Conservation (phyloP, 805 yeast genomes). For the Ogataea zsoltii region DNA sequence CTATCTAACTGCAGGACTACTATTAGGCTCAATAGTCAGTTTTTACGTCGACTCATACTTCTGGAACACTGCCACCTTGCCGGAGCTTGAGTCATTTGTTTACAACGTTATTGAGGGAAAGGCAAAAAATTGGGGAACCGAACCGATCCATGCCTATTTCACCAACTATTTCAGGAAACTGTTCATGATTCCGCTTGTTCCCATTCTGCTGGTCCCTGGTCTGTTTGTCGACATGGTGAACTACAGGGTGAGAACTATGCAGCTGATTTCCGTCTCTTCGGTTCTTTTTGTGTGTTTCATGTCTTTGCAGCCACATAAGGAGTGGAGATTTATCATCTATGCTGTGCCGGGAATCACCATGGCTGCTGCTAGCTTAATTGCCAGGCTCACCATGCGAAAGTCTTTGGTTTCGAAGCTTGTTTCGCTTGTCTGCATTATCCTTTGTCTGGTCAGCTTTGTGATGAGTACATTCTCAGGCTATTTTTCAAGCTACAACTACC, state of each 20-base stretch:
- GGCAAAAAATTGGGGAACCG: constrained; percentile 79
- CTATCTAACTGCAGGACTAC: constrained; percentile 48
- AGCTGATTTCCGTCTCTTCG: constrained; percentile 52
- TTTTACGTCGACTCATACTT: constrained; percentile 67
- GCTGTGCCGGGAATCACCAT: constrained; percentile 67
- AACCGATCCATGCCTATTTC: constrained; percentile 73
- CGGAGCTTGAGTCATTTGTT: constrained; percentile 71
- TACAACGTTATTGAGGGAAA: constrained; percentile 80
- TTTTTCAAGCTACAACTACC: constrained; percentile 76
- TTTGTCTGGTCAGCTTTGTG: constrained; percentile 37
- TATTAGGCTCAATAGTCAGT: constrained; percentile 51
- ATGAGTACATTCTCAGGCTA: constrained; percentile 54
- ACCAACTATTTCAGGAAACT: constrained; percentile 48
- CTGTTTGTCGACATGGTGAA: constrained; percentile 27
- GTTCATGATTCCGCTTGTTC: constrained; percentile 48
- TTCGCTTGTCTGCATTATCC: constrained; percentile 32
- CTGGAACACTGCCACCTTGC: constrained; percentile 61
- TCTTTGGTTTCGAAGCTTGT: constrained; percentile 17
- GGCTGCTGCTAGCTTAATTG: constrained; percentile 50
- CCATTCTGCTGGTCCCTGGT: constrained; percentile 38
- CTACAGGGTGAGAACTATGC: constrained; percentile 35
- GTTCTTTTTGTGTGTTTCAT: constrained; percentile 57
- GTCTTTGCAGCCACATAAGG: constrained; percentile 89
- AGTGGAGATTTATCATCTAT: constrained; percentile 88
- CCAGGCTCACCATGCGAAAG: constrained; percentile 20